Base-by-base conservation (phyloP, 2,329 filamentous ascomycete species). In the Paraconiothyrium brasiliense region DNA sequence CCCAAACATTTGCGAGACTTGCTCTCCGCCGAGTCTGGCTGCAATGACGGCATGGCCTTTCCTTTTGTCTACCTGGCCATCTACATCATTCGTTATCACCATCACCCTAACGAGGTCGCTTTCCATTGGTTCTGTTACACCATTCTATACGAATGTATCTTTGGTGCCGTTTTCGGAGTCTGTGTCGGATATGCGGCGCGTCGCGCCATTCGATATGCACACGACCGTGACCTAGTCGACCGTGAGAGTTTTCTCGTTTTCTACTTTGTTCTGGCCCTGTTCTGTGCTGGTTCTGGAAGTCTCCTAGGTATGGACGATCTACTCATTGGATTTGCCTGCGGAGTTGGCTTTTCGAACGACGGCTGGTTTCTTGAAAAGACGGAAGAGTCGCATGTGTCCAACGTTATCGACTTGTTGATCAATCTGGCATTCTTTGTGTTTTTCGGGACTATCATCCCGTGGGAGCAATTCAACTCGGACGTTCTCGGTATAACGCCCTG, bases 1-100 rank as follows among this genome's bases (percentile, higher is more conserved):
- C 95, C 95, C 24, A 98, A 97, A 83, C 95, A 99, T 89, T 83
- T 99, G 81, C 88, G 95, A 84, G 95, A 99, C 81, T 77, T 99
- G 55, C 84, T 99, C 13, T 99, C 95, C 4, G 94, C 94, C 59
- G 95, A 99, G 81, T 99, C 95, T 8, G 95, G 95, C 34, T 99
- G 95, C 82, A 99, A 99, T 85, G 95, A 99, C 78, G 95, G 95
- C 80, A 99, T 99, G 95, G 95, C 95, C 1, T 99, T 99, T 75
- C 95, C 95, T 0, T 99, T 99, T 78, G 88, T 99, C 72, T 99
- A 99, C 77, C 85, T 99, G 34, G 90, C 92, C 0, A 83, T 97
- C 34, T 98, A 97, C 79, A 86, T 98, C 50, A 92, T 98, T 67
- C 88, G 91, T 67, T 97, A 94, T 77, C 84, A 90, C 65, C 88